Evolutionary conservation across 169 alveolate species (phyloP).

Genomic region (Eimeria praecox): DNA sequence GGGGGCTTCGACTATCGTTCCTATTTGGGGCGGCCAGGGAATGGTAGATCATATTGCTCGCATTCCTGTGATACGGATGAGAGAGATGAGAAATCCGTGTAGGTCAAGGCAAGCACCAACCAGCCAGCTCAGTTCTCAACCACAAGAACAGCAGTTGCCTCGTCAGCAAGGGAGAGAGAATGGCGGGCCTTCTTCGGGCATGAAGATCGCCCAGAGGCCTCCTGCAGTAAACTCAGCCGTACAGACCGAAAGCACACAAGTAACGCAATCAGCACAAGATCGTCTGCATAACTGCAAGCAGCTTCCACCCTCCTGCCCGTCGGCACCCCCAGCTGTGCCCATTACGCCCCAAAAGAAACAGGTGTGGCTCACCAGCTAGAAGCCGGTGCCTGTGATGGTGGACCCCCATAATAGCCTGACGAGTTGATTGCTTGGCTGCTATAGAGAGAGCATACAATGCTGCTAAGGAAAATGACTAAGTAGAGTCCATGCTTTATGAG

Average conservation of each 20-base stretch:
- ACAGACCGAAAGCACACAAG: conserved; percentile 6
- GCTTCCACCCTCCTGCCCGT: neutral
- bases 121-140: conserved; percentile 19
- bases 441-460: neutral
- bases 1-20: neutral
- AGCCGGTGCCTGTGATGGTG: neutral
- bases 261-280: neutral
- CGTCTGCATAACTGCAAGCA: neutral
- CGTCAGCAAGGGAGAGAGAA: neutral
- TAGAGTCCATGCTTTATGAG: neutral
- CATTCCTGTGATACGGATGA: neutral
- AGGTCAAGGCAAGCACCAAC: neutral
- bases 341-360: neutral
- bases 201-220: neutral
- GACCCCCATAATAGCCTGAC: neutral
- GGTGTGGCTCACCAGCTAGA: neutral
- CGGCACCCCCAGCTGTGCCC: neutral
- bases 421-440: neutral
- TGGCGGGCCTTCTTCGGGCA: neutral
- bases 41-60: neutral
- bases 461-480: neutral
- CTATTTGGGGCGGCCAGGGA: neutral
- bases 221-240: neutral
- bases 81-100: neutral
- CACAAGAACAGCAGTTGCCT: neutral